Conservation (phyloP, 176 grass and related monocot species). For the Raddia distichophylla region DNA sequence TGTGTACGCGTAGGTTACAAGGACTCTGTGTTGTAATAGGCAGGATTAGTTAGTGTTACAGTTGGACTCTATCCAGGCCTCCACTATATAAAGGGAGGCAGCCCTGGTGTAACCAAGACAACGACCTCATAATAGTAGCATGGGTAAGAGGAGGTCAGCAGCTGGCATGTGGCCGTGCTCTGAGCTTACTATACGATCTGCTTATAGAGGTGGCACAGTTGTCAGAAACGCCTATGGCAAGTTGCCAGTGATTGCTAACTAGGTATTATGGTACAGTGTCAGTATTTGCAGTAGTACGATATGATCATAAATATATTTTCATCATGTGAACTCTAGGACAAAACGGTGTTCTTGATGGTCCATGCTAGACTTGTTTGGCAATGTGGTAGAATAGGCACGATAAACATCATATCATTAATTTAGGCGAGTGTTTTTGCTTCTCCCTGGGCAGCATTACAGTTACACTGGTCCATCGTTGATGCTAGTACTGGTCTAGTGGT, state of each 20-base stretch:
- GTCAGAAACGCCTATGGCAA: not conserved
- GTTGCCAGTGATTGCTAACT: not conserved
- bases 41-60: too few relatives aligned
- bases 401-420: not conserved
- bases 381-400: not conserved
- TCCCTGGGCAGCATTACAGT: conserved; percentile 14
- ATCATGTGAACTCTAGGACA: not conserved
- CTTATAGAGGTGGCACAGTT: not conserved
- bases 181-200: too few relatives aligned
- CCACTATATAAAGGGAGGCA: too few relatives aligned
- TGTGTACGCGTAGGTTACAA: too few relatives aligned
- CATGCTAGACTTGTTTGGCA: not conserved
- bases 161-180: too few relatives aligned
- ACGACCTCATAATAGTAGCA: too few relatives aligned
- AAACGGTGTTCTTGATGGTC: not conserved
- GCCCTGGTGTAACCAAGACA: too few relatives aligned
- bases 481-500: too few relatives aligned
- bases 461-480: not conserved
- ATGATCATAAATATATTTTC: not conserved
- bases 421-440: conserved; percentile 1
- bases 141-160: too few relatives aligned
- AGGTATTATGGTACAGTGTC: not conserved
- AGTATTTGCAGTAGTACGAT: not conserved
- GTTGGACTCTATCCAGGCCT: too few relatives aligned
- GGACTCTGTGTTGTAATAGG: too few relatives aligned